These are phyloP conservation scores for Xylaria sp. DNA, from an alignment of 2,329 filamentous ascomycete species.

Conservation along the genomic window DNA sequence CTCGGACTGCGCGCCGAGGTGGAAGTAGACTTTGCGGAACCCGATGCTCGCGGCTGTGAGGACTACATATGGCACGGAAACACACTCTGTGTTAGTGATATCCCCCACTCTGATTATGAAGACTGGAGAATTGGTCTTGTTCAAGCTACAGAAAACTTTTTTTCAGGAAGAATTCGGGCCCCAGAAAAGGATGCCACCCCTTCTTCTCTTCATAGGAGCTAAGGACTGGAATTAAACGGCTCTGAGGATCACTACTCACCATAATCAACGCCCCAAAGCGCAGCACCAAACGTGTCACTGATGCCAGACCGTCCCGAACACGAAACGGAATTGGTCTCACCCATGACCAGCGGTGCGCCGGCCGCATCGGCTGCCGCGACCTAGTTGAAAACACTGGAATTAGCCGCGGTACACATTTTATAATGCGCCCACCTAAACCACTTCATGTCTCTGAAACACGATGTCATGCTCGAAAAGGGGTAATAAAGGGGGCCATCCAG, in stretches of 20 bases:
- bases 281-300: conserved; percentile 60
- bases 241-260: conserved; percentile 15
- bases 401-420: background rate
- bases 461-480: background rate
- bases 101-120: background rate
- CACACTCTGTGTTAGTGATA: background rate
- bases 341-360: conserved; percentile 56
- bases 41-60: conserved; percentile 52
- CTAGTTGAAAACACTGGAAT: background rate
- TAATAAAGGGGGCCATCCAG: background rate
- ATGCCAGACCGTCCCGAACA: conserved; percentile 55
- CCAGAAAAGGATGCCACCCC: too few species aligned
- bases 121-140: too few species aligned
- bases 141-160: too few species aligned
- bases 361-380: conserved; percentile 50
- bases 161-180: too few species aligned
- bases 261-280: conserved; percentile 62
- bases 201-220: background rate
- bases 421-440: too few species aligned
- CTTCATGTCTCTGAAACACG: too few species aligned
- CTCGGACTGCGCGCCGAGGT: conserved; percentile 54
- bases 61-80: conserved; percentile 26
- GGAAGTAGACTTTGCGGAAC: conserved; percentile 56
- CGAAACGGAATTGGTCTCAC: conserved; percentile 60
- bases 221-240: background rate